Conservation (phyloP, 2,329 filamentous ascomycete genomes). For the Tolypocladium amazonense region DNA sequence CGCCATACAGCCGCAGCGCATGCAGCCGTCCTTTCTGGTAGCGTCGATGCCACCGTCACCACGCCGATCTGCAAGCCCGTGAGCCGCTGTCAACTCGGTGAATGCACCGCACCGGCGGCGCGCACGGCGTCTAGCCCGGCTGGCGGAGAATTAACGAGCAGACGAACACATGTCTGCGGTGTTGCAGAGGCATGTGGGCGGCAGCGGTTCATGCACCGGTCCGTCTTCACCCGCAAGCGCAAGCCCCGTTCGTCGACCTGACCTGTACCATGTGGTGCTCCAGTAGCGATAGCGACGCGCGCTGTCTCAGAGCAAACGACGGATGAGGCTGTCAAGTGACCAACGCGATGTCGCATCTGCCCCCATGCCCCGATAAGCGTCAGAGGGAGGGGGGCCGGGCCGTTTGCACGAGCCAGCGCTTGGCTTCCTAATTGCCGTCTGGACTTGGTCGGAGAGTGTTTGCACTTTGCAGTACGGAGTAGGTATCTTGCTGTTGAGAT, state of each 20-base stretch:
- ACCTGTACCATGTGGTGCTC: not conserved
- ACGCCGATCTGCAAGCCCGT: not conserved
- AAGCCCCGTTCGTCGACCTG: not conserved
- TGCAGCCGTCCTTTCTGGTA: not conserved
- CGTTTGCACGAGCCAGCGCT: not conserved
- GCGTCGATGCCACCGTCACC: not conserved
- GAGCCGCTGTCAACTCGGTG: not conserved
- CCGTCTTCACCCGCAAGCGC: not conserved
- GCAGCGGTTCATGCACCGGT: not conserved
- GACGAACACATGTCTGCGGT: not conserved
- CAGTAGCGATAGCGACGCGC: not conserved
- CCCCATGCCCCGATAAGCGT: not conserved
- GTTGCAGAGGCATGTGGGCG: not conserved
- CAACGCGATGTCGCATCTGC: not conserved
- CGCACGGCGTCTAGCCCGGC: not conserved
- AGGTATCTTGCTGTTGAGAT: not conserved
- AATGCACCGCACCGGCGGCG: not conserved
- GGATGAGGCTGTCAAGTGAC: not conserved
- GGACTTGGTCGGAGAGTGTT: not conserved
- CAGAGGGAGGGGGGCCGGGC: not conserved
- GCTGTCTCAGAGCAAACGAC: not conserved
- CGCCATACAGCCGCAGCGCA: not conserved
- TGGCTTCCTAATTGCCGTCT: not conserved
- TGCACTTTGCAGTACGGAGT: too few species aligned
- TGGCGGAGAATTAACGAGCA: not conserved